Evolutionary conservation across 306 rosid genomes (phyloP).

Genomic region (Clitoria ternatea): DNA sequence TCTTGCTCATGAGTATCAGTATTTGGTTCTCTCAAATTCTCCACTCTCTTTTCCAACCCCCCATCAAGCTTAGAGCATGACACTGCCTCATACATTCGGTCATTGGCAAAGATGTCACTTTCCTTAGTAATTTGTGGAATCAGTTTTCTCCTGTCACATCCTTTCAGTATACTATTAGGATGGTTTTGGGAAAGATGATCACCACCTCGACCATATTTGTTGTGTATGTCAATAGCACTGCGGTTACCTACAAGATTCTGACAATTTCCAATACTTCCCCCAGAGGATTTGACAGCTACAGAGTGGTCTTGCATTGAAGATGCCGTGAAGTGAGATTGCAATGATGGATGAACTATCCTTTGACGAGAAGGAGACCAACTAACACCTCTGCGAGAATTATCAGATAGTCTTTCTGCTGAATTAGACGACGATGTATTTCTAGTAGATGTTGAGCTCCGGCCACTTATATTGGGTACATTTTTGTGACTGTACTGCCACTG

Average conservation of each 20-base stretch:
- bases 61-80: slow-evolving; percentile 22
- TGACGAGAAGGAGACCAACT: slow-evolving; percentile 53
- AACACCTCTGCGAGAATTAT: slow-evolving; percentile 42
- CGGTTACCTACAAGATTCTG: slow-evolving; percentile 29
- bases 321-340: slow-evolving; percentile 46
- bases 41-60: slow-evolving; percentile 36
- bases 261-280: slow-evolving; percentile 30
- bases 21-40: slow-evolving; percentile 31
- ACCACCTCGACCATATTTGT: slow-evolving; percentile 35
- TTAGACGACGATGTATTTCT: slow-evolving; percentile 49
- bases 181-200: slow-evolving; percentile 34
- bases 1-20: slow-evolving; percentile 28
- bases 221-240: slow-evolving; percentile 25
- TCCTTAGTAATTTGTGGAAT: slow-evolving; percentile 28
- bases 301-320: slow-evolving; percentile 35
- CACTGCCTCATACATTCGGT: slow-evolving; percentile 25
- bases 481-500: slow-evolving; percentile 64
- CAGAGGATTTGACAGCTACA: slow-evolving; percentile 34
- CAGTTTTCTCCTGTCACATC: slow-evolving; percentile 30
- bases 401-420: slow-evolving; percentile 52
- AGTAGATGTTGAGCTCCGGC: slow-evolving; percentile 45
- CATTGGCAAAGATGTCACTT: slow-evolving; percentile 30
- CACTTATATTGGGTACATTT: slow-evolving; percentile 38
- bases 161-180: slow-evolving; percentile 27
- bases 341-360: slow-evolving; percentile 42